Evolutionary conservation across 257 asterid genomes (phyloP).

Genomic region (Echium plantagineum): DNA sequence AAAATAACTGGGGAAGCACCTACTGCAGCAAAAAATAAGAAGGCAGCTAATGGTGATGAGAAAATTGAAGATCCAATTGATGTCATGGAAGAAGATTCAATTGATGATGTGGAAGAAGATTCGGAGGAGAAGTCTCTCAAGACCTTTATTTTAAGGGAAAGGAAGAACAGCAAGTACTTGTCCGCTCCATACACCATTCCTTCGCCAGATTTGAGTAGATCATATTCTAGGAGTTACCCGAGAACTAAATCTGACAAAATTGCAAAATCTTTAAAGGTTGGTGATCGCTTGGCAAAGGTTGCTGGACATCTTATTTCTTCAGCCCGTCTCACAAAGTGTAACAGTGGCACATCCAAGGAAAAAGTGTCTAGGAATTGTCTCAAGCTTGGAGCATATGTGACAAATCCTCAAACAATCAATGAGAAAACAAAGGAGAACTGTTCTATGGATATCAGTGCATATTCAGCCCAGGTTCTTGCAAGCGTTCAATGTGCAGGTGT

Average conservation of each 20-base stretch:
- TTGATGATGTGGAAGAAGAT: slow-evolving; percentile 20
- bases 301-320: slow-evolving; percentile 22
- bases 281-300: slow-evolving; percentile 20
- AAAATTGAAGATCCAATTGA: slow-evolving; percentile 10
- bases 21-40: no score
- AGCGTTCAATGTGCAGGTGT: slow-evolving; percentile 37
- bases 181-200: slow-evolving; percentile 57
- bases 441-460: slow-evolving; percentile 19
- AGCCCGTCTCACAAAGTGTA: slow-evolving; percentile 10
- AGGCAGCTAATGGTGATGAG: no score
- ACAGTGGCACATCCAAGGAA: slow-evolving; percentile 11
- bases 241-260: slow-evolving; percentile 19
- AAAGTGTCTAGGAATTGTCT: slow-evolving; percentile 2
- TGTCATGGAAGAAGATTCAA: slow-evolving; percentile 17
- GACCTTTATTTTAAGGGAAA: slow-evolving; percentile 48
- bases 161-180: slow-evolving; percentile 76
- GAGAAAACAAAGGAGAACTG: slow-evolving; percentile 11
- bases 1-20: no score
- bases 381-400: slow-evolving; percentile 2
- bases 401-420: slow-evolving; percentile 1
- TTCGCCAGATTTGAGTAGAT: slow-evolving; percentile 11
- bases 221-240: slow-evolving; percentile 19
- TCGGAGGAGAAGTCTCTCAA: slow-evolving; percentile 14
- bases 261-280: slow-evolving; percentile 14
- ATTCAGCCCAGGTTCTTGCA: slow-evolving; percentile 25